phyloP scores from a whole-genome alignment of 2,329 filamentous ascomycete species.

The Calonectria leucothoes region DNA sequence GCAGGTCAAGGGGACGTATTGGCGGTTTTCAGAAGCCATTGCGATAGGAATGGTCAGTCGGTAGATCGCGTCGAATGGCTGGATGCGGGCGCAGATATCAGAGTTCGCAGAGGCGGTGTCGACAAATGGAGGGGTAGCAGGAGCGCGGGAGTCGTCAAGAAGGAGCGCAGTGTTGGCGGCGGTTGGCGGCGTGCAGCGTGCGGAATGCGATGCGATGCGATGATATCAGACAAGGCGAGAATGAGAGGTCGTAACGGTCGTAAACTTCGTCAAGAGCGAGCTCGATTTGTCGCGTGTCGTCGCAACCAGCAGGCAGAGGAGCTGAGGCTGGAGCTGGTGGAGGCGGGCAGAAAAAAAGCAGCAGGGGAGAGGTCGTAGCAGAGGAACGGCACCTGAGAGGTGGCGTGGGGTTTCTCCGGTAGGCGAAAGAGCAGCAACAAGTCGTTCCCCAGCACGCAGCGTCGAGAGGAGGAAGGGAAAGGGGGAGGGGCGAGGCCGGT shows the following conservation, averaged over 20 bases:
- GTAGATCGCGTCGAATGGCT: conserved; percentile 2
- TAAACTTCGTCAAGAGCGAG: conserved; percentile 41
- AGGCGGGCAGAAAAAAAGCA: conserved; percentile 7
- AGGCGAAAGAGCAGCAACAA: neutral
- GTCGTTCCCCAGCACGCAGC: conserved; percentile 10
- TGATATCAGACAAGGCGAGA: neutral
- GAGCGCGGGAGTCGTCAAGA: neutral
- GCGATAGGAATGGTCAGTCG: conserved; percentile 24
- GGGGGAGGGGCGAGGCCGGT: conserved; percentile 8
- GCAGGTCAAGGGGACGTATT: conserved; percentile 90
- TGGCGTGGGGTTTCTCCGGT: neutral
- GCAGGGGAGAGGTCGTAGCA: neutral
- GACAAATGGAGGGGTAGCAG: conserved; percentile 7
- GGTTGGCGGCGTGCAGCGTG: neutral
- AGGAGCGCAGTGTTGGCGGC: conserved; percentile 4
- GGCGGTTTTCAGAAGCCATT: conserved; percentile 56
- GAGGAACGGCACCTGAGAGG: neutral
- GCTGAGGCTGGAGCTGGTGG: conserved; percentile 25
- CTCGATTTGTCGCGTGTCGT: conserved; percentile 30
- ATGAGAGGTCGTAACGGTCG: conserved; percentile 42
- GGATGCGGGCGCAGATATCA: neutral
- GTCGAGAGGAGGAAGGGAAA: conserved; percentile 20
- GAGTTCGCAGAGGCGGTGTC: conserved; percentile 20
- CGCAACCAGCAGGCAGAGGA: conserved; percentile 29
- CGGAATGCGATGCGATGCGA: neutral